Base-by-base conservation (phyloP, 2,329 filamentous ascomycete species). In the Diaporthe sp. region DNA sequence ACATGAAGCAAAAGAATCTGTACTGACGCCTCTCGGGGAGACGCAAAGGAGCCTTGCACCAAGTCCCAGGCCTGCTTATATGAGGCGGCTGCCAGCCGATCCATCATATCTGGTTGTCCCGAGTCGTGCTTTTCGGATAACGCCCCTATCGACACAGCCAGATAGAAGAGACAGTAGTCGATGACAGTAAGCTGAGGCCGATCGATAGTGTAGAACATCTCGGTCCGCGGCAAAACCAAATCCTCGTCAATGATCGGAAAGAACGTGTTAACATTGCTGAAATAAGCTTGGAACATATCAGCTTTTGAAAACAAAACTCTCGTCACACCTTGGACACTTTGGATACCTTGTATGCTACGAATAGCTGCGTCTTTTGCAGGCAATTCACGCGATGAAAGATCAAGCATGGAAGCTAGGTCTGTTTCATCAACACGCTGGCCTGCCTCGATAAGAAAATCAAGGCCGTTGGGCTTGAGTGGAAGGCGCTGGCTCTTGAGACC, bases 1-100 rank as follows among this genome's bases (percentile, higher is more conserved):
- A 58, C 55, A n/a, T 58, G 55, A 58, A 58, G 55, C 31, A 58
- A 37, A 20, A 39, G 17, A 34, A 58, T 34, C 55, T 58, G 55
- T 17, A 58, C 31, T 12, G 55, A 58, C 22, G 55, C 55, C 55
- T 58, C 55, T 13, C 34, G 34, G 25, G 57, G 57, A 25, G 57
- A 60, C 4, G 57, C 34, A 60, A 37, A 60, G 20, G 57, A 42
- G 34, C 57, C 28, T n/a, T 60, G 57, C 10, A 39, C 57, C 57
- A 60, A 39, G 20, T 37, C 34, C 57, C 57, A 60, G 10, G 57
- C 57, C 34, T 60, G 57, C 34, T 60, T 22, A 42, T 39, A 60
- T 1, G 34, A 60, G 57, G 4, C 17, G 10, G 31, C 13, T 8
- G 34, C 20, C 17, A 60, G 20, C 4, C 17, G 57, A 5, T 58